Evolutionary conservation across 129 eudicot genomes (phyloP).

Genomic region (Heracleum sosnowskyi): DNA sequence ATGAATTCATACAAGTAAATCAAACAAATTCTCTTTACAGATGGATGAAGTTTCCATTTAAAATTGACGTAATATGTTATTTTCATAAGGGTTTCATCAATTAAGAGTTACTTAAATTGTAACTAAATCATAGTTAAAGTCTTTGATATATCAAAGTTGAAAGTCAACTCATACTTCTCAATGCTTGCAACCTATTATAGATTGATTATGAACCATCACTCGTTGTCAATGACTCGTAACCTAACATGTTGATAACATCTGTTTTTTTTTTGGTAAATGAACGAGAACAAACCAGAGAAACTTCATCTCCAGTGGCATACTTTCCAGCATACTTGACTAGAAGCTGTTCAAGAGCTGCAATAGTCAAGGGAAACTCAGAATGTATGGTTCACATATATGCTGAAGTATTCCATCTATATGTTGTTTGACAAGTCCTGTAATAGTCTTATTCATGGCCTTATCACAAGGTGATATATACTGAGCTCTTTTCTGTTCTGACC

Average conservation of each 20-base stretch:
- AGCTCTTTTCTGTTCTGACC: background rate
- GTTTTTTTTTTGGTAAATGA: background rate
- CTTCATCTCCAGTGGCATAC: conserved; percentile 70
- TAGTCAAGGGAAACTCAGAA: conserved; percentile 5
- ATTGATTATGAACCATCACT: background rate
- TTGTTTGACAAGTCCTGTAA: background rate
- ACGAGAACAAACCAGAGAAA: conserved; percentile 38
- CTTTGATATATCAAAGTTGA: background rate
- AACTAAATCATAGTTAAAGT: background rate
- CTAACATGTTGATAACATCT: background rate
- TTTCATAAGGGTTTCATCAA: background rate
- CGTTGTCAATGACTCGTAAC: background rate
- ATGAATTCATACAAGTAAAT: background rate
- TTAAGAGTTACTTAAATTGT: background rate
- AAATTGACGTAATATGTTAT: background rate
- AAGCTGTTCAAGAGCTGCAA: conserved; percentile 61
- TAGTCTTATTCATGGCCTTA: background rate
- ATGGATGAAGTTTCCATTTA: background rate
- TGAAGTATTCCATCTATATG: background rate
- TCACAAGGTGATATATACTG: background rate
- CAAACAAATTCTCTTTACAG: background rate
- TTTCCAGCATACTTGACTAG: conserved; percentile 37
- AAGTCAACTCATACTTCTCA: background rate
- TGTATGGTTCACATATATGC: background rate
- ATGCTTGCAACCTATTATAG: background rate